Base-by-base conservation (phyloP, 2,329 filamentous ascomycete genomes). In the Penicillium carneum region DNA sequence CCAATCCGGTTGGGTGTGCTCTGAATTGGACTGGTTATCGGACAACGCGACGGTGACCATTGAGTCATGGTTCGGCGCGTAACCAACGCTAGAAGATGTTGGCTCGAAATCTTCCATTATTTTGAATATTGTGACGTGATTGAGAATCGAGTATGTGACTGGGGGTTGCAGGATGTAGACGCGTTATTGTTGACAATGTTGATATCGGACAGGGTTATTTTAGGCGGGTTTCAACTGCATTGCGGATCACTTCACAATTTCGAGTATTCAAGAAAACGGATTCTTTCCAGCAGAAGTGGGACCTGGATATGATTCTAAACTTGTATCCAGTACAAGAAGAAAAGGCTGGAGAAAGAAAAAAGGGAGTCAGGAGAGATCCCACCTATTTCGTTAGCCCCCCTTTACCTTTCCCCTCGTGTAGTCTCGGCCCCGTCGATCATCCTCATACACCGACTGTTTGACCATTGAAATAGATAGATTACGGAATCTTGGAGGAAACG, bases 41-140 rank as follows among this genome's bases (percentile, higher is more conserved):
- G 90, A 92, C 50, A 92, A 82, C 57, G 89, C 85, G 46, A 92
- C 90, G 8, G 90, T 92, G 47, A 92, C 89, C 88, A 92, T 89
- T 20, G 90, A 92, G 77, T 92, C 89, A 52, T 81, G 74, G 57
- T 72, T 72, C 0, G 69, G 66, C 38, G 70, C 70, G 57, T 71
- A 68, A 12, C 69, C 62, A 34, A 63, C 59, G 36, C 58, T 60
- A 16, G 70, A 70, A 47, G 72, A 70, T 34, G 58, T 61, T 51
- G 64, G 57, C 45, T 71, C 68, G 54, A 69, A 61, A 47, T 41
- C 59, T n/a, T 73, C 69, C 70, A 76, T 76, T 26, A 26, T 26
- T 26, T 3, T 26, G 23, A 26, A 26, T 26, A 26, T 26, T 52
- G 45, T 56, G 54, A 39, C 49, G 41, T 41, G 56, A 43, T 53